Evolutionary conservation across 2,329 filamentous ascomycete genomes (phyloP), one percentile per base, ranked within the genome.

Genomic region (Fusarium brachygibbosum): DNA sequence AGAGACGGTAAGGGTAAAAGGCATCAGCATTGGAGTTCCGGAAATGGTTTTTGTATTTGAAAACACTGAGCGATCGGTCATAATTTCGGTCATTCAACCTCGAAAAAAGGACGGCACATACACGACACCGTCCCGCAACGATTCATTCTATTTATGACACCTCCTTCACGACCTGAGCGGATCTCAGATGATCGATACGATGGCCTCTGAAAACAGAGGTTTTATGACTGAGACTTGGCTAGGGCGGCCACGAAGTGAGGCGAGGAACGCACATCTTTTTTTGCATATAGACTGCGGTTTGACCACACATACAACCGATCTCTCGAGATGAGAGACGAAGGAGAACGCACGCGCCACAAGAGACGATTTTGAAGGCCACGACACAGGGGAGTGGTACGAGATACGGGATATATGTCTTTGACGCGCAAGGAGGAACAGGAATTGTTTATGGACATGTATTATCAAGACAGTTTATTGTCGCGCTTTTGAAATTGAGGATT

Each of bases 21-120:
- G 76, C 77, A 79, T 78, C 66, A 76, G 76, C 77, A 79, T 76
- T 46, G 77, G 77, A 76, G 77, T 79, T 78, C 60, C 53, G 68
- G 69, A 66, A 65, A 69, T 66, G 70, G 60, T 42, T 67, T 66
- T 70, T 72, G 44, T 68, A 61, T 72, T 74, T 55, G n/a, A 63
- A 74, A 71, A 66, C 45, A 38, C 60, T 59, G 46, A 55, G 64
- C 45, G 55, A 63, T 61, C 59, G 61, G 66, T 71, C 59, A 52
- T 74, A 72, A 75, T 73, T 64, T 62, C 65, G 56, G 68, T 63
- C 67, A 58, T 45, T 66, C 54, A 62, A 54, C 57, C 65, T 70
- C 65, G 63, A 59, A 58, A 50, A 58, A 49, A 48, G 60, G 53
- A 58, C 58, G 68, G 63, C 54, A 60, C 53, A 63, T 55, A 63